Conservation (phyloP, 192 early-diverging fungal species). For the Backusella macrospora region DNA sequence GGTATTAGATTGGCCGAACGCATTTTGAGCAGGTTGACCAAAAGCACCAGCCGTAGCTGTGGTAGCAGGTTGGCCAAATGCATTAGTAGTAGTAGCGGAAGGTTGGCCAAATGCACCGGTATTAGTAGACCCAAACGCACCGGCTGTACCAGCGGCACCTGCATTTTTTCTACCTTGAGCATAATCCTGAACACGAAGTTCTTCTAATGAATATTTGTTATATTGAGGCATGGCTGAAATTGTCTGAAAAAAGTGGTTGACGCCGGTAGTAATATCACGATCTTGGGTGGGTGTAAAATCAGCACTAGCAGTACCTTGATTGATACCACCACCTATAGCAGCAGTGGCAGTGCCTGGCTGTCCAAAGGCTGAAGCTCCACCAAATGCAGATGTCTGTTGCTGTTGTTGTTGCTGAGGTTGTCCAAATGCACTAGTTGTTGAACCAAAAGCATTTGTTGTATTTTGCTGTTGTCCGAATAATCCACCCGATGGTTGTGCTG, state of each 20-base stretch:
- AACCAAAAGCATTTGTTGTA: conserved; percentile 50
- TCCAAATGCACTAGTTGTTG: conserved; percentile 28
- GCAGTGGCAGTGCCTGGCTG: conserved; percentile 2
- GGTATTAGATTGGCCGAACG: conserved; percentile 32
- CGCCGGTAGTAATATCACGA: conserved; percentile 50
- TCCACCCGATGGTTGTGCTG: conserved; percentile 19
- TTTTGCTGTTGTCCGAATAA: conserved; percentile 39
- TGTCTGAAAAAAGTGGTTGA: conserved; percentile 63
- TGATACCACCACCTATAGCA: conserved; percentile 13
- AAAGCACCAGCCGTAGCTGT: conserved; percentile 29
- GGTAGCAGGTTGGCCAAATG: conserved; percentile 29
- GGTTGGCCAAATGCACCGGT: conserved; percentile 41
- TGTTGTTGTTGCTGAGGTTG: conserved; percentile 22
- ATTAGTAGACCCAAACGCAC: conserved; percentile 29
- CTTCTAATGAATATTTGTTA: conserved; percentile 84
- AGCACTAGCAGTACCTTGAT: conserved; percentile 59
- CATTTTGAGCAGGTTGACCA: conserved; percentile 43
- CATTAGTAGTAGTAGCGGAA: conserved; percentile 19
- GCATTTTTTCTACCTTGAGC: conserved; percentile 71
- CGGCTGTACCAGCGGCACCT: conserved; percentile 38
- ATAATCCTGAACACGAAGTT: conserved; percentile 91
- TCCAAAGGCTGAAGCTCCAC: conserved; percentile 48
- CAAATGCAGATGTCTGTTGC: conserved; percentile 46
- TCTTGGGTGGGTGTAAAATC: conserved; percentile 57
- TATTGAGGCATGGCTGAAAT: conserved; percentile 90